A percentile compares a stretch with the other conserved stretches of the same genome.
These are phyloP conservation scores for Cryptococcus jaspeensis DNA, from an alignment of 1,284 basidiomycete genomes.

Conservation along the genomic window DNA sequence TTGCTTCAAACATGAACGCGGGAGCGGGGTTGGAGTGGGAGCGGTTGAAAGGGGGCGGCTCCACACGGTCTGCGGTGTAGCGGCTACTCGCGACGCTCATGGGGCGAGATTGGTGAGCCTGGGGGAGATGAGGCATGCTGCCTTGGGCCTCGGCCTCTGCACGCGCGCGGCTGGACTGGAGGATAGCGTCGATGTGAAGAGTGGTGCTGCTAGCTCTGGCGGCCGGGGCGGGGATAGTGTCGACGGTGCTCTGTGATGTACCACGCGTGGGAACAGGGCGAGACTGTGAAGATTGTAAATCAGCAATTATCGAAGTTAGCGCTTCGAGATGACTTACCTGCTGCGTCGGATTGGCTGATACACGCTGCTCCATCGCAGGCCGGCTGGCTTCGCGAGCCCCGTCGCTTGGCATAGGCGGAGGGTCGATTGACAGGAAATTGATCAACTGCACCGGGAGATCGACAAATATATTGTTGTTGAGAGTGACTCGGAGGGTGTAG, in stretches of 20 bases:
- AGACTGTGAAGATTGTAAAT: not conserved
- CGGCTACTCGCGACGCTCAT: slow-evolving; percentile 19
- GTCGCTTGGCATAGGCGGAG: slow-evolving; percentile 45
- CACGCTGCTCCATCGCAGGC: no score
- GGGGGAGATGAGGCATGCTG: not conserved
- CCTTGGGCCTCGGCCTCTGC: slow-evolving; percentile 25
- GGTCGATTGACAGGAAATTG: slow-evolving; percentile 52
- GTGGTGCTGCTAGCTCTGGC: slow-evolving; percentile 41
- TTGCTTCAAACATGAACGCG: no score
- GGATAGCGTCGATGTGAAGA: slow-evolving; percentile 38
- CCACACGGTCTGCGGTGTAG: slow-evolving; percentile 17
- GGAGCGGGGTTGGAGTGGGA: not conserved
- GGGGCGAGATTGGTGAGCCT: slow-evolving; percentile 7
- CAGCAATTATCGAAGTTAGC: not conserved
- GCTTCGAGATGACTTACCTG: no score
- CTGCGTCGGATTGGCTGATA: no score
- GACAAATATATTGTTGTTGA: slow-evolving; percentile 62
- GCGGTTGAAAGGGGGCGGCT: not conserved
- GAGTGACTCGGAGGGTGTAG: slow-evolving; percentile 70
- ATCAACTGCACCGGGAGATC: slow-evolving; percentile 49
- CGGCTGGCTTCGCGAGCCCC: not conserved
- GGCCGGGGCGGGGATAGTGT: not conserved
- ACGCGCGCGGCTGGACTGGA: slow-evolving; percentile 28
- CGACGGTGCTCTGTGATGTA: no score
- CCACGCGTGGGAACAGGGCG: slow-evolving; percentile 3